A percentile compares a stretch with the other conserved stretches of the same genome.
Conservation (phyloP, 768 basidiomycete species). For the Cubamyces lactineus region DNA sequence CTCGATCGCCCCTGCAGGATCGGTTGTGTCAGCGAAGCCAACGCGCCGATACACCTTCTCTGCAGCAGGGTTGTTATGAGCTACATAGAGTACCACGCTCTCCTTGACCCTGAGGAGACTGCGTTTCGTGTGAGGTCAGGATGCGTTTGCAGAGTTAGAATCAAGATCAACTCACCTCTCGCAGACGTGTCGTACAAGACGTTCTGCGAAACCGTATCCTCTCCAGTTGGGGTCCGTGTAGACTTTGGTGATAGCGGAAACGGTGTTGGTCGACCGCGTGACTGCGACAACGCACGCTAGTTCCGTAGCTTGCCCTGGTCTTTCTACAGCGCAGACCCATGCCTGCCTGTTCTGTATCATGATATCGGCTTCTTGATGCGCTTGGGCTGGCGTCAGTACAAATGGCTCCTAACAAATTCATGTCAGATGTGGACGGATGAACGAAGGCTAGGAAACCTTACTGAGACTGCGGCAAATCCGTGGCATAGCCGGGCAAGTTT, state of each 20-base stretch:
- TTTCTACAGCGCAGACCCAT: constrained; percentile 63
- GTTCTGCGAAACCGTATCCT: constrained; percentile 58
- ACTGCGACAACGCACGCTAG: constrained; percentile 71
- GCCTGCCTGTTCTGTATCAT: constrained; percentile 51
- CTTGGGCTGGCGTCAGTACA: constrained; percentile 43
- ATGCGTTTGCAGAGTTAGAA: not conserved
- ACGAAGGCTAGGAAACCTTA: constrained; percentile 36
- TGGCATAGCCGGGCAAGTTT: constrained; percentile 52
- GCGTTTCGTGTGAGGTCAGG: not conserved
- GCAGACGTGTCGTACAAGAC: constrained; percentile 61
- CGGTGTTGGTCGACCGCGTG: constrained; percentile 58
- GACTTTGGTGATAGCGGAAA: constrained; percentile 74
- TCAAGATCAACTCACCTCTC: constrained; percentile 48
- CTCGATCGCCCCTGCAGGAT: constrained; percentile 38
- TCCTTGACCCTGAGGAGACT: constrained; percentile 46
- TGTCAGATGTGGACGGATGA: not conserved
- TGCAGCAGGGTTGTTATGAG: constrained; percentile 55
- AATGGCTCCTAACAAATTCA: constrained; percentile 54
- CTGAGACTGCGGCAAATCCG: constrained; percentile 61
- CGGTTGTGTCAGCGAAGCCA: constrained; percentile 58
- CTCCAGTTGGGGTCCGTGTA: constrained; percentile 60
- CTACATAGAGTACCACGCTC: constrained; percentile 68
- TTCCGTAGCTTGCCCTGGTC: constrained; percentile 33
- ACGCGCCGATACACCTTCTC: constrained; percentile 62
- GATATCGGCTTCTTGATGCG: constrained; percentile 52